These are phyloP conservation scores for Ophiostoma ips DNA, from an alignment of 2,329 filamentous ascomycete species.

Conservation along the genomic window DNA sequence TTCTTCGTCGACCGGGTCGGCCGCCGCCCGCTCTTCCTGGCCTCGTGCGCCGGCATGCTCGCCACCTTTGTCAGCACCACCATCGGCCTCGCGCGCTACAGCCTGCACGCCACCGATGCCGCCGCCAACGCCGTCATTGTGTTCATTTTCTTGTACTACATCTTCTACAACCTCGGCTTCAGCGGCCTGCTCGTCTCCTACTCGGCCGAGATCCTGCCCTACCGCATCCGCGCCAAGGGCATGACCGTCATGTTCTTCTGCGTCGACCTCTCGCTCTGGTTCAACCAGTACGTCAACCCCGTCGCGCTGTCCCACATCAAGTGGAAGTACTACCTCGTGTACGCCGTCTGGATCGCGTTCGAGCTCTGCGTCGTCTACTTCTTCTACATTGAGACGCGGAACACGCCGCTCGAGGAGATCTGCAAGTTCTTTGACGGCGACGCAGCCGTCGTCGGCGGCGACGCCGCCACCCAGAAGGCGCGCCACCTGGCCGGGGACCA, in stretches of 20 bases:
- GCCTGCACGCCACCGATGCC: slow-evolving; percentile 40
- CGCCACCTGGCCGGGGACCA: slow-evolving; percentile 11
- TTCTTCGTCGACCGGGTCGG: slow-evolving; percentile 11
- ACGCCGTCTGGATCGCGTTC: slow-evolving; percentile 10
- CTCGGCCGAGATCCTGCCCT: slow-evolving; percentile 11
- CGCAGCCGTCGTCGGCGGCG: slow-evolving; percentile 9
- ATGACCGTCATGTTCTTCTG: slow-evolving; percentile 9
- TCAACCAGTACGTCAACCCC: slow-evolving; percentile 14
- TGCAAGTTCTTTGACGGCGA: slow-evolving; percentile 38
- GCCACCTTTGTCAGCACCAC: slow-evolving; percentile 11
- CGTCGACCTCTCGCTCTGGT: slow-evolving; percentile 9
- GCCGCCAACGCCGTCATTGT: slow-evolving; percentile 9
- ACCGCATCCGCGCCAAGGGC: slow-evolving; percentile 12
- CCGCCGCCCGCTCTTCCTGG: slow-evolving; percentile 17
- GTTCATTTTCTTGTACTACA: slow-evolving; percentile 8
- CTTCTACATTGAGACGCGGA: slow-evolving; percentile 13
- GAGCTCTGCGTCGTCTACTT: slow-evolving; percentile 17
- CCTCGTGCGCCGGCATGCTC: slow-evolving; percentile 11
- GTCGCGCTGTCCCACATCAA: slow-evolving; percentile 13
- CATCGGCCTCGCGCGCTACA: slow-evolving; percentile 25
- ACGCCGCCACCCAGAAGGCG: slow-evolving; percentile 9
- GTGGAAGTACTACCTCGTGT: slow-evolving; percentile 17
- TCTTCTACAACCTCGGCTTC: slow-evolving; percentile 25
- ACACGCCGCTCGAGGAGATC: slow-evolving; percentile 12
- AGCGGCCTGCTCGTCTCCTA: slow-evolving; percentile 29